Evolutionary conservation across 768 basidiomycete species (phyloP).

Genomic region (Podaxis rugospora): DNA sequence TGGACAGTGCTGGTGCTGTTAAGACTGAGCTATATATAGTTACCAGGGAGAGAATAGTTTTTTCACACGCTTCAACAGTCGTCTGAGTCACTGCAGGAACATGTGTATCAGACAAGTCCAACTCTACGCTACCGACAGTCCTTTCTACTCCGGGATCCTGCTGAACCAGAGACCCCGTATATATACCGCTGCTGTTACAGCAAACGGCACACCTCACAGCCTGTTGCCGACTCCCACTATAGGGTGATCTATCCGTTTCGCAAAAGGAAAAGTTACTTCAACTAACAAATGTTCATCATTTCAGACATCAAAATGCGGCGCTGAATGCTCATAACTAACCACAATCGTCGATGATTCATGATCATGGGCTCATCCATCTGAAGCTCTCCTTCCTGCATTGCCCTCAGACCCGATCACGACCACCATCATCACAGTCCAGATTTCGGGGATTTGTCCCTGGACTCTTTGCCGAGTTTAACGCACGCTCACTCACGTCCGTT

Average conservation of each 20-base stretch:
- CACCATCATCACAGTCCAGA: neutral
- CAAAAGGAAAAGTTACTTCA: neutral
- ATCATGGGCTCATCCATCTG: neutral
- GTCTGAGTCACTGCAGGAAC: neutral
- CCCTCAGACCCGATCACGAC: neutral
- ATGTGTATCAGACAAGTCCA: neutral
- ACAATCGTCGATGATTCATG: neutral
- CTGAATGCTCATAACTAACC: neutral
- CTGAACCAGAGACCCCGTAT: neutral
- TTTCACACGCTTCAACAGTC: neutral
- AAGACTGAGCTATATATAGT: neutral
- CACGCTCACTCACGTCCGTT: neutral
- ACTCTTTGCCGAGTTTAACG: neutral
- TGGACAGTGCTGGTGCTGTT: neutral
- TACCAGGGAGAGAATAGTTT: neutral
- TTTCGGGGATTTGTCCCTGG: neutral
- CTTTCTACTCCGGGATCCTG: neutral
- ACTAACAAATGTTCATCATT: neutral
- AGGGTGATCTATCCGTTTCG: neutral
- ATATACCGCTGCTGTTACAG: neutral
- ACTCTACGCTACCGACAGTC: neutral
- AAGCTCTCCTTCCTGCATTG: neutral
- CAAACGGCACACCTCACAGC: neutral
- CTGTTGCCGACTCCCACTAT: neutral
- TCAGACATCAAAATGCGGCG: constrained; percentile 2